A percentile compares a stretch with the other conserved stretches of the same genome.
Evolutionary conservation across 495 filamentous ascomycete genomes (phyloP).

Genomic region (Penicillium waksmanii): DNA sequence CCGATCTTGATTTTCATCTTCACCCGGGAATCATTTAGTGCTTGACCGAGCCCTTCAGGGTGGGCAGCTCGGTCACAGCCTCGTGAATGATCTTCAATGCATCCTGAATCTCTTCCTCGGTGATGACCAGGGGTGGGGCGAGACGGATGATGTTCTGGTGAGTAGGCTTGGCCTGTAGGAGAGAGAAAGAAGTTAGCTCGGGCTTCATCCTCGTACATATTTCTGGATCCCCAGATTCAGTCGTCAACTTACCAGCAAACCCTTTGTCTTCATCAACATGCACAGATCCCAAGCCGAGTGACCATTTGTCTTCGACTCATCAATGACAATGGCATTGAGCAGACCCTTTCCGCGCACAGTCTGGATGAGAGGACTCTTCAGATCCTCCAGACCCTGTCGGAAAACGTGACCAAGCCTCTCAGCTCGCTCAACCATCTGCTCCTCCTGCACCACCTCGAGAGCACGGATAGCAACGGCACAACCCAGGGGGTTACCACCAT

Average conservation of each 20-base stretch:
- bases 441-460: slow-evolving; percentile 92
- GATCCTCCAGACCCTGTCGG: slow-evolving; percentile 69
- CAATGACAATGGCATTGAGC: slow-evolving; percentile 95
- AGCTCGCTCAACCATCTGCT: slow-evolving; percentile 81
- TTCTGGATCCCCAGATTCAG: not conserved
- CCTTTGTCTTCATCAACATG: slow-evolving; percentile 93
- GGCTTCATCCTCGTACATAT: not conserved
- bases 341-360: slow-evolving; percentile 89
- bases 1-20: slow-evolving; percentile 52
- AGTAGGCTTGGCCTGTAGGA: slow-evolving; percentile 86
- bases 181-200: not conserved
- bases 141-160: slow-evolving; percentile 90
- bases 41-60: slow-evolving; percentile 49
- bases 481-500: slow-evolving; percentile 96
- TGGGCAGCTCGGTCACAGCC: slow-evolving; percentile 54
- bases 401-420: slow-evolving; percentile 83
- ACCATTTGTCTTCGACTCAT: slow-evolving; percentile 82
- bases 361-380: slow-evolving; percentile 80
- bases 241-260: slow-evolving; percentile 73
- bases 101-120: slow-evolving; percentile 54
- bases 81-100: slow-evolving; percentile 54
- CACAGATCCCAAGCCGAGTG: slow-evolving; percentile 97
- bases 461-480: slow-evolving; percentile 96
- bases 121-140: slow-evolving; percentile 61
- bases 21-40: slow-evolving; percentile 50